Percentiles rank a stretch among this genome's conserved stretches.
phyloP scores from a whole-genome alignment of 768 basidiomycete genomes.

The Nidularia pulvinata region DNA sequence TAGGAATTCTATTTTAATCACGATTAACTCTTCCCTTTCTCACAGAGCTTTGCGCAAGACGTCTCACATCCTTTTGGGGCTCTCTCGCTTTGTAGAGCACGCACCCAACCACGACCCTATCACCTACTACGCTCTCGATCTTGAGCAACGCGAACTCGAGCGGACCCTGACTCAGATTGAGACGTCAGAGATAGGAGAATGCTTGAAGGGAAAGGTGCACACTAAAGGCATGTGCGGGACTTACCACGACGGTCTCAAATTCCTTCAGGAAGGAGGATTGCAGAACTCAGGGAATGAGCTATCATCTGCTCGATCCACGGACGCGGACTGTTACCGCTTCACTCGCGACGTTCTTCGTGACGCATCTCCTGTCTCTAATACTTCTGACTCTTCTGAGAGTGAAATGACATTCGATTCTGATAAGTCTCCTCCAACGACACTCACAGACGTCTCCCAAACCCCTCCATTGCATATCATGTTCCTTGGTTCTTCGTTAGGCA shows the following conservation, averaged over 20 bases:
- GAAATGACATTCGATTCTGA: constrained; percentile 11
- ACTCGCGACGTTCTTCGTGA: constrained; percentile 23
- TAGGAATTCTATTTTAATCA: no score
- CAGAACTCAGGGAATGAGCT: constrained; percentile 7
- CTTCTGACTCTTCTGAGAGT: constrained; percentile 21
- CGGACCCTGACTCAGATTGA: constrained; percentile 75
- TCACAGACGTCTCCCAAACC: constrained; percentile 32
- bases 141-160: constrained; percentile 84
- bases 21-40: constrained; percentile 1
- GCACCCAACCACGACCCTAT: constrained; percentile 43
- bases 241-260: constrained; percentile 87
- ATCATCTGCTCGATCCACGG: constrained; percentile 5
- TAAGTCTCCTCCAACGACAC: constrained; percentile 42
- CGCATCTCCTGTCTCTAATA: constrained; percentile 38
- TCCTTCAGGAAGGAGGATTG: constrained; percentile 68
- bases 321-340: constrained; percentile 7
- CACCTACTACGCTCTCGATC: constrained; percentile 91
- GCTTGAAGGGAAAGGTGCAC: constrained; percentile 69
- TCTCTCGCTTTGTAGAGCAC: constrained; percentile 53
- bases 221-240: constrained; percentile 90
- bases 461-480: constrained; percentile 83
- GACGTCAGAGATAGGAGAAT: constrained; percentile 57
- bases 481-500: constrained; percentile 91
- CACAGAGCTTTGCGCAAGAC: constrained; percentile 88
- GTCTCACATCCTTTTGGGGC: constrained; percentile 74